Evolutionary conservation across 2,329 filamentous ascomycete species (phyloP).

Genomic region (Aspergillus chevalieri): DNA sequence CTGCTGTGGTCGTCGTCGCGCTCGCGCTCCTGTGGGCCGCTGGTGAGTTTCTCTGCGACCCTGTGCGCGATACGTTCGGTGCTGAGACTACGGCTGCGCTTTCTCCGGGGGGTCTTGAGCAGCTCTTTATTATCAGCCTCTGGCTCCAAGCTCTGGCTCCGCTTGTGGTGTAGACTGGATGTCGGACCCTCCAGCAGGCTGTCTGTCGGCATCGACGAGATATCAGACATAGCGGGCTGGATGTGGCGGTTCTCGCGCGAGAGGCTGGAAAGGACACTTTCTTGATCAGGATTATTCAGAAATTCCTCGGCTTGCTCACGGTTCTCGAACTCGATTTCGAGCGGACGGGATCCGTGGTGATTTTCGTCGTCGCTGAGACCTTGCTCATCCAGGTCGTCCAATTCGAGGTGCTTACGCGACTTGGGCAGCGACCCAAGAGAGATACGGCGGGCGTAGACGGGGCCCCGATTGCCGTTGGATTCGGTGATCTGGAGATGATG

Average conservation of each 20-base stretch:
- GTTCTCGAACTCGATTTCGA: constrained; percentile 82
- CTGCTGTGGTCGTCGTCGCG: constrained; percentile 29
- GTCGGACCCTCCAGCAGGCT: constrained; percentile 58
- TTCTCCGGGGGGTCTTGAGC: constrained; percentile 54
- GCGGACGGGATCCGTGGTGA: constrained; percentile 62
- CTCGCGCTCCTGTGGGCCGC: constrained; percentile 44
- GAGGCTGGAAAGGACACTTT: constrained; percentile 60
- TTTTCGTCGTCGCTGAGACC: constrained; percentile 73
- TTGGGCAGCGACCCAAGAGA: constrained; percentile 48
- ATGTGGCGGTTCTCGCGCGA: constrained; percentile 59
- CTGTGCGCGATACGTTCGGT: constrained; percentile 62
- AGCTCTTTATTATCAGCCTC: constrained; percentile 35
- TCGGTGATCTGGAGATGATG: constrained; percentile 86
- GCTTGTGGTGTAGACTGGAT: constrained; percentile 40
- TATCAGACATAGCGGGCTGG: constrained; percentile 65
- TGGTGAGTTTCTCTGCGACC: constrained; percentile 61
- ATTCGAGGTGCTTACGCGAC: constrained; percentile 28
- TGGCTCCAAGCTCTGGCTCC: constrained; percentile 44
- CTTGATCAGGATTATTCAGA: constrained; percentile 37
- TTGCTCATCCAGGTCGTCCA: constrained; percentile 51
- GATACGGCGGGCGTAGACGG: constrained; percentile 62
- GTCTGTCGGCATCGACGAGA: constrained; percentile 74
- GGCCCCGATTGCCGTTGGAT: constrained; percentile 65
- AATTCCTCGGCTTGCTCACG: constrained; percentile 18
- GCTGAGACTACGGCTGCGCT: constrained; percentile 58